phyloP scores from a whole-genome alignment of 208 protist genomes.

The Crithidia bombi region DNA sequence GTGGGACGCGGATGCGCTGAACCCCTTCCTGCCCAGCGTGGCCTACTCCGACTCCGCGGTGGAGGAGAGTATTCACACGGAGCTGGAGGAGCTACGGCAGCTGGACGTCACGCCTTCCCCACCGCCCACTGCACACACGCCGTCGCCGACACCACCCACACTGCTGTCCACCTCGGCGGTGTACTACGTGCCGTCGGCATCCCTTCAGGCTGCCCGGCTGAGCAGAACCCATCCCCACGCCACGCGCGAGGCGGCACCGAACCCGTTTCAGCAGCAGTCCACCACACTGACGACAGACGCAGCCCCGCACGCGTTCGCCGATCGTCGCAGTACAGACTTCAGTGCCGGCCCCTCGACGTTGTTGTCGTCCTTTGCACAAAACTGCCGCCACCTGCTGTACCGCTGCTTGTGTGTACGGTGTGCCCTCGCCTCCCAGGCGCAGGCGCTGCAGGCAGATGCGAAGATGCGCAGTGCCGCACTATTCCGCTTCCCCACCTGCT shows the following conservation, averaged over 20 bases:
- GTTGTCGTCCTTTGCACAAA: neutral
- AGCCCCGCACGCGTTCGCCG: neutral
- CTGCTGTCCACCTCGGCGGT: conserved; percentile 1
- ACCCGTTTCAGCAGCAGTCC: neutral
- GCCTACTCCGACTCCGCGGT: neutral
- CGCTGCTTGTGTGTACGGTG: conserved; percentile 72
- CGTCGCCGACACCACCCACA: neutral
- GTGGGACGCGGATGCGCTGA: conserved; percentile 16
- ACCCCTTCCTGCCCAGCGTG: conserved; percentile 8
- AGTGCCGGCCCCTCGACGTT: neutral
- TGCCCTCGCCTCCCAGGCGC: conserved; percentile 58
- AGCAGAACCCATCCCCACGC: neutral
- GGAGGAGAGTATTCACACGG: neutral
- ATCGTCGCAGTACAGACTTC: neutral
- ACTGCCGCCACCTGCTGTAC: conserved; percentile 40
- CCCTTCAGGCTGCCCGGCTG: neutral
- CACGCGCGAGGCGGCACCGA: neutral
- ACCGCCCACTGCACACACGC: neutral
- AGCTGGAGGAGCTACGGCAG: neutral
- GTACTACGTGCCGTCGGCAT: conserved; percentile 19
- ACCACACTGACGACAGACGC: neutral
- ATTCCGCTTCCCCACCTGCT: conserved; percentile 38
- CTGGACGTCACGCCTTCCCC: neutral
- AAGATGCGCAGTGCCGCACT: conserved; percentile 36
- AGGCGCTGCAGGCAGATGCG: conserved; percentile 56